Conservation (phyloP, 2,329 filamentous ascomycete species). For the Helotiales sp. region DNA sequence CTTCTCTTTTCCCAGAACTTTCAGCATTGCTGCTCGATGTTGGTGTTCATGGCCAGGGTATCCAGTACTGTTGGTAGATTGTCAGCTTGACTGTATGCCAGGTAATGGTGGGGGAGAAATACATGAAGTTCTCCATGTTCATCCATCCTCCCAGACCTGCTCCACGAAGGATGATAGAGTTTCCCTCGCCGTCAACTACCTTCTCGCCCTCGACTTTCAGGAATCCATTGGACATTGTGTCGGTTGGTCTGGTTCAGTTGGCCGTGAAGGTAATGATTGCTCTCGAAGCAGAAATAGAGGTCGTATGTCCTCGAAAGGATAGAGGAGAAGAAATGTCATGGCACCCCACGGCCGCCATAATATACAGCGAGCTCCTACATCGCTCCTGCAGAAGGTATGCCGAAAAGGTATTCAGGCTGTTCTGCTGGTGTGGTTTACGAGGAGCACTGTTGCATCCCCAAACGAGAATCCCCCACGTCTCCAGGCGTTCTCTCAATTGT, state of each 20-base stretch:
- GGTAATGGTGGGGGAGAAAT: not conserved
- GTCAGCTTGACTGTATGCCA: not conserved
- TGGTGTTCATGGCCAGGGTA: slow-evolving; percentile 58
- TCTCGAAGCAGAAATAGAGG: not conserved
- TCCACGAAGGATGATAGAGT: slow-evolving; percentile 40
- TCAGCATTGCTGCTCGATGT: slow-evolving; percentile 52
- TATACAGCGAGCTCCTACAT: not conserved
- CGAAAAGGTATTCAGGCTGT: not conserved
- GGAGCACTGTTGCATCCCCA: too few relatives aligned
- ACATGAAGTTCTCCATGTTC: slow-evolving; percentile 62
- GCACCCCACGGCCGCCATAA: not conserved
- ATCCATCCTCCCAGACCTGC: slow-evolving; percentile 44
- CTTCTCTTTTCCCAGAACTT: slow-evolving; percentile 55
- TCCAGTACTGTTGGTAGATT: slow-evolving; percentile 42
- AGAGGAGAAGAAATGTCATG: not conserved
- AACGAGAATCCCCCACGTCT: not conserved
- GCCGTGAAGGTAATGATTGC: not conserved
- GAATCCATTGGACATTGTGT: slow-evolving; percentile 12
- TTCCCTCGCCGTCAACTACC: slow-evolving; percentile 37
- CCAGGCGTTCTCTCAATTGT: not conserved
- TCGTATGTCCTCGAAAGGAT: not conserved
- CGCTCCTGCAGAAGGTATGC: not conserved
- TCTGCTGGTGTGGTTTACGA: not conserved
- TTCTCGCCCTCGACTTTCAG: slow-evolving; percentile 37
- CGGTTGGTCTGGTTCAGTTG: not conserved